Base-by-base conservation (phyloP, 129 eudicot species). In the Escallonia herrerae region DNA sequence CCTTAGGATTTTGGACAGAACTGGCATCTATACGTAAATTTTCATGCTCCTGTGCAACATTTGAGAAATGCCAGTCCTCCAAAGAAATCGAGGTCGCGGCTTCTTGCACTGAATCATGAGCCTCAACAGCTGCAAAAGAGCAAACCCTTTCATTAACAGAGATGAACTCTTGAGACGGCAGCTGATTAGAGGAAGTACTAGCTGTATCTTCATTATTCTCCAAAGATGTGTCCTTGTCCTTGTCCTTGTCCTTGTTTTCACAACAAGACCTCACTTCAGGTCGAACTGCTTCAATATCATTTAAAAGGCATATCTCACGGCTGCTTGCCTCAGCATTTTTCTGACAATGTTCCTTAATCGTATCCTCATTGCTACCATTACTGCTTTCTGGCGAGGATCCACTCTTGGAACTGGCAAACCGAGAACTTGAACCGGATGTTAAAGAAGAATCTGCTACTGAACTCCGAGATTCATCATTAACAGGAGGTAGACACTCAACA, bases 361-460 rank as follows among this genome's bases (percentile, higher is more conserved):
- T 14, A 46, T 80, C 76, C 63, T 77, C 75, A 63, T 58, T 14
- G 43, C 43, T 44, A 14, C 76, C 48, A 68, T 40, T 66, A 60
- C 73, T 74, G 62, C 81, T 79, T 78, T 69, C 90, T 55, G 84
- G 73, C 48, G 72, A 76, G 61, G 72, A 74, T 66, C 78, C 67
- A 8, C 49, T 67, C 46, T 53, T 71, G 51, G 83, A 71, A 43
- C 76, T 62, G 56, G 70, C 58, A 76, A 58, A 65, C 51, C 52
- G 54, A 3, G 67, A 70, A 63, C 76, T 81, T 52, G 91, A 85
- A 61, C 58, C 73, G 67, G 76, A 81, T 22, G 67, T 51, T 42
- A 83, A 66, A 70, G 91, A 81, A 48, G 91, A 68, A 46, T 72
- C 78, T 44, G 72, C 67, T 57, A 68, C 62, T 55, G 91, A 81